Evolutionary conservation across 495 filamentous ascomycete species (phyloP), one percentile per base, ranked within the genome.

Genomic region (Extremus antarcticus): DNA sequence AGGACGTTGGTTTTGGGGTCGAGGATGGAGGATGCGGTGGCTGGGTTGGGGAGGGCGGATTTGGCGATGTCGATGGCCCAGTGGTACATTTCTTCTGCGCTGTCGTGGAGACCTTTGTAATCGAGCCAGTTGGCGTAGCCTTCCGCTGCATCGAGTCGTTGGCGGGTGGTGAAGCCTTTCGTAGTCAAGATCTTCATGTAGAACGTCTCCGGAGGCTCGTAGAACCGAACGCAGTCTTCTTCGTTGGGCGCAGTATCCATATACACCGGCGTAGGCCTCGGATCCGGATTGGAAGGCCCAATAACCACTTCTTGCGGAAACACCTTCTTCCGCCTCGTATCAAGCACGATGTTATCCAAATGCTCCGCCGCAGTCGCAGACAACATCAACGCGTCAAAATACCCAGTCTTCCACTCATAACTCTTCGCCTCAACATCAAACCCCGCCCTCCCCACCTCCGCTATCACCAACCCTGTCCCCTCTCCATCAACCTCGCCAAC

Each of bases 111-210:
- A 2, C 77, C 75, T 70, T 90, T 90, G 68, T 78, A 94, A 48
- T 87, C 83, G 3, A 94, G 74, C 80, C 83, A 94, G 54, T 85
- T 84, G 4, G 82, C 90, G 66, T 90, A 90, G 0, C 82, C 84
- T 17, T 94, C 69, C 10, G 84, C 84, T 21, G 90, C 88, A 43
- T 88, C 82, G 29, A 95, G 66, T 56, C 79, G 80, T 69, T 95
- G 87, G 50, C 78, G 72, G 19, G 76, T 75, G 8, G 78, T 82
- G 63, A 95, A 87, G 17, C 90, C 89, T 23, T 76, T 74, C 0
- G 84, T 88, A 1, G 80, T 86, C 46, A 95, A 67, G 22, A 95
- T 82, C 61, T 83, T 82, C 67, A 86, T 77, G 63, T 95, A 95
- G 59, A 80, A 85, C 10, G 67, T 73, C 60, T 90, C 80, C 0